A percentile compares a stretch with the other conserved stretches of the same genome.
phyloP scores from a whole-genome alignment of 2,329 filamentous ascomycete genomes.

The Xylariaceae sp. region DNA sequence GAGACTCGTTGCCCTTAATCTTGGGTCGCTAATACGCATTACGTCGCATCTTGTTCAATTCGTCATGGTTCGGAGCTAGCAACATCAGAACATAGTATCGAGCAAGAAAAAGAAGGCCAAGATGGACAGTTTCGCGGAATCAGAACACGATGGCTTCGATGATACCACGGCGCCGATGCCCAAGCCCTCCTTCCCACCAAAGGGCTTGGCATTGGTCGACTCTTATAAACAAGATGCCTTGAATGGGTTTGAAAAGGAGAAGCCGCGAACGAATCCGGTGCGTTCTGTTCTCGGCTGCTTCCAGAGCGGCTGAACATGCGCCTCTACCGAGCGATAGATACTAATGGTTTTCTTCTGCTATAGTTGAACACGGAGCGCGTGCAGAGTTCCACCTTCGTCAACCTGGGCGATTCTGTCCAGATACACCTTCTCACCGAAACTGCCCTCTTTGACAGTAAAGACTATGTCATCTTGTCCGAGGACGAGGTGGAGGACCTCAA shows the following conservation, averaged over 20 bases:
- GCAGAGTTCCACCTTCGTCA: slow-evolving; percentile 53
- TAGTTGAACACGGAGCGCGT: slow-evolving; percentile 48
- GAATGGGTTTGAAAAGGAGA: slow-evolving; percentile 49
- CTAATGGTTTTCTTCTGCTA: slow-evolving; percentile 17
- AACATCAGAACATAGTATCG: slow-evolving; percentile 20
- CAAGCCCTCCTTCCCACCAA: slow-evolving; percentile 35
- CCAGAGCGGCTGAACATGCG: neutral
- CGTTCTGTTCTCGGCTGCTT: slow-evolving; percentile 22
- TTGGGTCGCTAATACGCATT: neutral
- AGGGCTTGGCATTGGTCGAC: slow-evolving; percentile 49
- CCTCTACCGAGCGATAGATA: neutral
- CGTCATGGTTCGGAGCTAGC: slow-evolving; percentile 28
- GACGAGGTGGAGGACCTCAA: slow-evolving; percentile 90
- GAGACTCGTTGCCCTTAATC: neutral
- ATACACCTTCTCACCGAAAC: slow-evolving; percentile 92
- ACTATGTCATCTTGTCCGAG: slow-evolving; percentile 79
- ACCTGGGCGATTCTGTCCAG: slow-evolving; percentile 68
- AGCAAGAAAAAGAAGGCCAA: slow-evolving; percentile 17
- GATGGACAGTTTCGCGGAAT: slow-evolving; percentile 27
- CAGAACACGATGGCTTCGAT: slow-evolving; percentile 26
- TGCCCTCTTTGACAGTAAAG: slow-evolving; percentile 79
- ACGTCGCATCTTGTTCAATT: slow-evolving; percentile 4
- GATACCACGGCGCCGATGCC: slow-evolving; percentile 20
- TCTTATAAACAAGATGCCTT: slow-evolving; percentile 54
- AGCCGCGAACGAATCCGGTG: slow-evolving; percentile 54